Conservation (phyloP, 2,329 filamentous ascomycete species). For the Bipolaris bicolor region DNA sequence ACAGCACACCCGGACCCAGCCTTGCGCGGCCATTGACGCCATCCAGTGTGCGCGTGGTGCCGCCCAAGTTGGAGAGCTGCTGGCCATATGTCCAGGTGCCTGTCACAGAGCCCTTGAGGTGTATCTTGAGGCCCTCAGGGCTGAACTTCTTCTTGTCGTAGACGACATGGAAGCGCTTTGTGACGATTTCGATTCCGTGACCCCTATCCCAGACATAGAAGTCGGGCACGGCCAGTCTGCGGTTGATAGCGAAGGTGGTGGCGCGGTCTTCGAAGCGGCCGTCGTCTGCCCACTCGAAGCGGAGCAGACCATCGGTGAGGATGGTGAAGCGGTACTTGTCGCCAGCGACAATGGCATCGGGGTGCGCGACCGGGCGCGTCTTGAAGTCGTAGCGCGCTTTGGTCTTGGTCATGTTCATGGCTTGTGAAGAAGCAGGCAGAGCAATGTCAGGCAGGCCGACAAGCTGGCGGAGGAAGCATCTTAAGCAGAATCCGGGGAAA, state of each 20-base stretch:
- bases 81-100: constrained; percentile 60
- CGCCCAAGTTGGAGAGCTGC: constrained; percentile 51
- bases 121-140: constrained; percentile 56
- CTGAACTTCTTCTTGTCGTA: constrained; percentile 66
- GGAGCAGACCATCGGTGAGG: constrained; percentile 62
- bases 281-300: constrained; percentile 68
- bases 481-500: constrained; percentile 33
- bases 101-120: constrained; percentile 53
- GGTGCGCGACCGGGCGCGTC: constrained; percentile 53
- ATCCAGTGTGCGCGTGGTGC: constrained; percentile 63
- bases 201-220: constrained; percentile 58
- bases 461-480: constrained; percentile 26
- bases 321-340: constrained; percentile 65
- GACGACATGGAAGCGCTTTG: constrained; percentile 60
- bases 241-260: constrained; percentile 66
- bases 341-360: constrained; percentile 55
- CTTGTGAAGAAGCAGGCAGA: constrained; percentile 8
- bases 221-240: constrained; percentile 56
- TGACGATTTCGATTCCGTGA: constrained; percentile 61
- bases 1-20: constrained; percentile 60
- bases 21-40: constrained; percentile 58
- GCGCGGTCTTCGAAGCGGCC: constrained; percentile 67
- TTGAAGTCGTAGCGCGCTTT: constrained; percentile 53
- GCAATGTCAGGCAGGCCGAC: constrained; percentile 14
- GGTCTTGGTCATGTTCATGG: constrained; percentile 41